Evolutionary conservation across 768 basidiomycete species (phyloP).

Genomic region (Russula griseocarnosa): DNA sequence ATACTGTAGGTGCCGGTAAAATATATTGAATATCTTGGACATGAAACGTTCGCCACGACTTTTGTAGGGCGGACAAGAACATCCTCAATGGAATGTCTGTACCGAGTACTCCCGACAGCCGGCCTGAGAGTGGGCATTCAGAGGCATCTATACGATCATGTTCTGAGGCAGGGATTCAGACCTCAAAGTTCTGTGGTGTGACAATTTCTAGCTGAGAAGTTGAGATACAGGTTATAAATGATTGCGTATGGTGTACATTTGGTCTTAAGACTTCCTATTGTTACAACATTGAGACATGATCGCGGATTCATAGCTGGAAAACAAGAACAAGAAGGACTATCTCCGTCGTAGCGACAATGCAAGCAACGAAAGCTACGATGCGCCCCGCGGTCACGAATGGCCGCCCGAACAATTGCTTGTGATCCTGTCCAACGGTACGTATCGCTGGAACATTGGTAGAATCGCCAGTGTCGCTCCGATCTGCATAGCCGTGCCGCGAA

Average conservation of each 20-base stretch:
- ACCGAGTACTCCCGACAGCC: neutral
- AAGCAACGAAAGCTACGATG: conserved; percentile 57
- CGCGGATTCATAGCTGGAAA: conserved; percentile 31
- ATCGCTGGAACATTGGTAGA: conserved; percentile 37
- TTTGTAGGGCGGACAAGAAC: neutral
- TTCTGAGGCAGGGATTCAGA: neutral
- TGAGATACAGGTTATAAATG: neutral
- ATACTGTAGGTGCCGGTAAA: too few species aligned
- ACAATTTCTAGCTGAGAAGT: neutral
- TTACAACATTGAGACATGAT: neutral
- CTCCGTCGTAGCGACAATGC: conserved; percentile 60
- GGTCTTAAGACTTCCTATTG: neutral
- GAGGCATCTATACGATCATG: neutral
- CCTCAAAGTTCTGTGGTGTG: too few species aligned
- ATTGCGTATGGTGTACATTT: neutral
- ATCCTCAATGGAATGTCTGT: neutral
- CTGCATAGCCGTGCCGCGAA: conserved; percentile 74
- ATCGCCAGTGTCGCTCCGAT: conserved; percentile 32
- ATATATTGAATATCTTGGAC: too few species aligned
- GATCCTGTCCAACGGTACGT: conserved; percentile 57
- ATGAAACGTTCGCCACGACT: neutral
- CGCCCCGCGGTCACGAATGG: conserved; percentile 82
- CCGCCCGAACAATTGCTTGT: conserved; percentile 62
- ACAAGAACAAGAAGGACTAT: conserved; percentile 63
- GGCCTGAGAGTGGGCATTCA: neutral